Evolutionary conservation across 306 rosid genomes (phyloP).

Genomic region (Cicer bijugum): DNA sequence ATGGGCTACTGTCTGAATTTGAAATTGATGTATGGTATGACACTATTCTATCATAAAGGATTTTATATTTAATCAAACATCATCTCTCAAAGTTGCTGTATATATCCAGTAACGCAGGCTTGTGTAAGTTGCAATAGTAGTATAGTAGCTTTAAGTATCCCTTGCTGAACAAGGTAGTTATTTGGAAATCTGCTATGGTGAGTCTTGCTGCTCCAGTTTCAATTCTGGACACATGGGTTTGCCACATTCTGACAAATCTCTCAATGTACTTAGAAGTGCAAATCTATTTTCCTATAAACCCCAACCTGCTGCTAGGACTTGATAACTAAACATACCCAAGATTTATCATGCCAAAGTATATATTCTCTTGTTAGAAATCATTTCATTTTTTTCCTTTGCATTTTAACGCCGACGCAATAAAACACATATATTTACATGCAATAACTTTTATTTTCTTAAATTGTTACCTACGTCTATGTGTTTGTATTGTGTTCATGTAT

Average conservation of each 20-base stretch:
- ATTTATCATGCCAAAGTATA: background rate
- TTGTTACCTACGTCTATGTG: background rate
- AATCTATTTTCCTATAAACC: background rate
- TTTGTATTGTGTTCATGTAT: background rate
- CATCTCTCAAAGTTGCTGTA: background rate
- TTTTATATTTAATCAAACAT: conserved; percentile 3
- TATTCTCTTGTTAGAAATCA: background rate
- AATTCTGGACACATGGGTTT: background rate
- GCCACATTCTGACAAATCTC: background rate
- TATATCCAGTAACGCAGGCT: background rate
- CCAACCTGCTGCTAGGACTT: background rate
- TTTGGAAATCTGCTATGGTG: background rate
- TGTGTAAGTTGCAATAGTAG: background rate
- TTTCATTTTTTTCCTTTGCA: background rate
- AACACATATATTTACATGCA: background rate
- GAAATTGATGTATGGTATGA: conserved; percentile 19
- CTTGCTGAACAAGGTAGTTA: conserved; percentile 19
- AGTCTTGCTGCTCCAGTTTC: conserved; percentile 19
- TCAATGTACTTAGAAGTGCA: background rate
- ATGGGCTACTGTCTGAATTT: conserved; percentile 14
- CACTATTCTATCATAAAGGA: background rate
- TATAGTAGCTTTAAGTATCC: conserved; percentile 7
- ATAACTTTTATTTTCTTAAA: background rate
- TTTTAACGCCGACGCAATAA: background rate
- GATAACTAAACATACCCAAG: background rate